Percentiles rank a stretch among this genome's conserved stretches.
phyloP scores from a whole-genome alignment of 345 rosid species.

The Rhodamnia rubescens region DNA sequence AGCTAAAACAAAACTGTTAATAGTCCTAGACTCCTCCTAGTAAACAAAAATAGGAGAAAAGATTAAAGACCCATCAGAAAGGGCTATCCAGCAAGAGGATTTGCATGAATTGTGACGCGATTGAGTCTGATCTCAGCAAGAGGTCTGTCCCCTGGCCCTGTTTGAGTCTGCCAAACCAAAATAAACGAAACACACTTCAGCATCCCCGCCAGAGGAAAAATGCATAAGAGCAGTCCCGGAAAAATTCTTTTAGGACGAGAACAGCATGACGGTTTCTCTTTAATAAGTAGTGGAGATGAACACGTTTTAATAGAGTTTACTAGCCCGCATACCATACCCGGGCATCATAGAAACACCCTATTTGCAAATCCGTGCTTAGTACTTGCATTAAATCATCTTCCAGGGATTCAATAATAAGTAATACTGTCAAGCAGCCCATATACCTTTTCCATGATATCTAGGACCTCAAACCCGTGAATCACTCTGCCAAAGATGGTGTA shows the following conservation, averaged over 20 bases:
- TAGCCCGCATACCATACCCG: background rate
- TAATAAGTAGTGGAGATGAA: background rate
- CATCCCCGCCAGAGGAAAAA: background rate
- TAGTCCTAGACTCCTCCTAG: background rate
- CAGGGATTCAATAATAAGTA: background rate
- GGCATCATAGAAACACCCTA: background rate
- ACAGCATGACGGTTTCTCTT: background rate
- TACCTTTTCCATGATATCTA: constrained; percentile 99
- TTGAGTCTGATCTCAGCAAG: constrained; percentile 95
- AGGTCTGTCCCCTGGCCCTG: constrained; percentile 83
- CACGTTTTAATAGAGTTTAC: background rate
- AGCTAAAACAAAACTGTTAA: background rate
- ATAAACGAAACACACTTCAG: background rate
- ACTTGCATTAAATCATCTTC: background rate
- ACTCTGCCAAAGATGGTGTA: constrained; percentile 93
- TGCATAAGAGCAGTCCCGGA: background rate
- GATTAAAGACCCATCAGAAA: background rate
- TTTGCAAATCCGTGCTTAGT: background rate
- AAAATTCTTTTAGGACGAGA: background rate
- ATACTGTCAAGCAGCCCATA: background rate
- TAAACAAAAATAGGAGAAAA: background rate
- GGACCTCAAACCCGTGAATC: constrained; percentile 97
- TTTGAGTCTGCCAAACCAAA: constrained; percentile 57
- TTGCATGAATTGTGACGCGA: constrained; percentile 91
- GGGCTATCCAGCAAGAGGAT: constrained; percentile 81